Base-by-base conservation (phyloP, 352 stramenopile genomes). In the Pythium aphanidermatum region DNA sequence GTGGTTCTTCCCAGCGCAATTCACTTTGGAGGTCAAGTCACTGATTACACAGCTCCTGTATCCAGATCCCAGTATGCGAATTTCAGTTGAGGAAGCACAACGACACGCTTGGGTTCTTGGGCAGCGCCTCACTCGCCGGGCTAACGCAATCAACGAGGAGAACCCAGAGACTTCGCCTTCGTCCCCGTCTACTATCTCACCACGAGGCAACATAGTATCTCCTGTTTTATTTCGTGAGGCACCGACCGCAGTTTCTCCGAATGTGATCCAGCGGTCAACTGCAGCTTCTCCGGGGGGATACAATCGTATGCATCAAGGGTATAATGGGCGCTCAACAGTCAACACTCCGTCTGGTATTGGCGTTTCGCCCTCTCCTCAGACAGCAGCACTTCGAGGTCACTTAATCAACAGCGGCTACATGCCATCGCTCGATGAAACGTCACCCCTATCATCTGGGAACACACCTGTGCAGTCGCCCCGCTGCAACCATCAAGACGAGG, bases 1-100 rank as follows among this genome's bases (percentile, higher is more conserved):
- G 12, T 95, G 84, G 84, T 91, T 95, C 36, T 95, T 92, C 26
- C 76, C 84, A 2, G 20, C 65, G 10, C 74, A 77, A 32, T 93
- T 95, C 37, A 79, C 82, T 8, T 51, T 78, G 20, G 77, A 91
- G 37, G 55, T 82, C 24, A 93, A 91, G 55, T 80, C 66, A 20
- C 47, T 95, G 10, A 68, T 94, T 16, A 73, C 77, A 0, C 79
- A 87, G 54, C 49, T 95, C 24, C 48, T 95, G 14, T 87, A 94
- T 29, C 84, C 84, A 0, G 80, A 94, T 51, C 63, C 84, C 19
- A 79, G 56, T 31, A 85, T 86, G 73, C 69, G 84, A 8, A 38
- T 94, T 8, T 72, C 72, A 2, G 80, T 95, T 13, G 72, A 86
- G 4, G 82, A 94, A 40, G 72, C 82, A 3, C 68, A 79, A 23